phyloP scores from a whole-genome alignment of 352 stramenopile species.

The Globisporangium abappressorium region DNA sequence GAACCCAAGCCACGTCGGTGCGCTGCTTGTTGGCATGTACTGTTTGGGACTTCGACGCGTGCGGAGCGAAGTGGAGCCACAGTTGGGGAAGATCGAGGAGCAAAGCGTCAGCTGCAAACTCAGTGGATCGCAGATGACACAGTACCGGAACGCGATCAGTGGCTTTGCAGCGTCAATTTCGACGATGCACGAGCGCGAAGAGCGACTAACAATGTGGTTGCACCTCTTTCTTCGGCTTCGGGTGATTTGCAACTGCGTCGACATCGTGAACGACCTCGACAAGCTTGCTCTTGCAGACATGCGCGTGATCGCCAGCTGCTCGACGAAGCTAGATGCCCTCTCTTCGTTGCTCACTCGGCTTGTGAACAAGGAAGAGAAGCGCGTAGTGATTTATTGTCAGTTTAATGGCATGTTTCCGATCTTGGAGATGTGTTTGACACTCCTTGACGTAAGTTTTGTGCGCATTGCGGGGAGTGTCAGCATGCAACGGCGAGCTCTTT shows the following conservation, averaged over 20 bases:
- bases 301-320: constrained; percentile 49
- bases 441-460: constrained; percentile 65
- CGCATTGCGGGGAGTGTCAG: constrained; percentile 46
- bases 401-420: constrained; percentile 69
- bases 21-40: constrained; percentile 46
- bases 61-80: constrained; percentile 68
- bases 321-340: constrained; percentile 60
- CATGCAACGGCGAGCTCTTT: constrained; percentile 61
- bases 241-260: constrained; percentile 78
- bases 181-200: constrained; percentile 34
- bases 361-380: constrained; percentile 52
- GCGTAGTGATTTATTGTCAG: constrained; percentile 80
- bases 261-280: constrained; percentile 72
- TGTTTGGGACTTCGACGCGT: constrained; percentile 67
- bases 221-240: constrained; percentile 63
- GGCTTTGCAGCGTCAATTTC: constrained; percentile 52
- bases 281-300: constrained; percentile 75
- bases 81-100: constrained; percentile 82
- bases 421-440: constrained; percentile 64
- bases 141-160: constrained; percentile 64
- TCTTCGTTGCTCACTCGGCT: constrained; percentile 53
- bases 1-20: constrained; percentile 33
- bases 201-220: constrained; percentile 63
- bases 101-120: constrained; percentile 64
- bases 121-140: constrained; percentile 47